Percentiles rank a stretch among this genome's conserved stretches.
Evolutionary conservation across 495 filamentous ascomycete genomes (phyloP).

Genomic region (Trichoderma virens): DNA sequence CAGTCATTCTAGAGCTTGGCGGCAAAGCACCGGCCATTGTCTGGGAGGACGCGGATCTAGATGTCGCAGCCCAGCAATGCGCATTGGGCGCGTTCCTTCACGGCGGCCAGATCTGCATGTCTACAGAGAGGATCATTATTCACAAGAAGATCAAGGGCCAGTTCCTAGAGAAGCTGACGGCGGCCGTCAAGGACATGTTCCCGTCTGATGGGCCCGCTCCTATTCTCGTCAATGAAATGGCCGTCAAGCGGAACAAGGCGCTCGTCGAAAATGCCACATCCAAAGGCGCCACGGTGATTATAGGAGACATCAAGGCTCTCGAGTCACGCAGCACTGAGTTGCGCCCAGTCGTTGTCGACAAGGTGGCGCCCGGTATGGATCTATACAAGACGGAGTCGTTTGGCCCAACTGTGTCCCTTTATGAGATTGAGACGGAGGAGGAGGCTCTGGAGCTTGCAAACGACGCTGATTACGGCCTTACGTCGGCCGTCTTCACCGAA

Average conservation of each 20-base stretch:
- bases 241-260: constrained; percentile 59
- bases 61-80: constrained; percentile 45
- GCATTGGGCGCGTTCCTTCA: constrained; percentile 47
- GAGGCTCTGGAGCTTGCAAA: constrained; percentile 76
- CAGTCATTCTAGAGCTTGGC: constrained; percentile 60
- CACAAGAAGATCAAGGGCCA: constrained; percentile 57
- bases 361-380: constrained; percentile 74
- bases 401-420: constrained; percentile 63
- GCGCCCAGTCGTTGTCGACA: constrained; percentile 62
- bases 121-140: constrained; percentile 80
- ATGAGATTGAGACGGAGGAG: constrained; percentile 50
- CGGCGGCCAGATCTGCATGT: constrained; percentile 86
- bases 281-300: constrained; percentile 61
- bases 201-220: constrained; percentile 43
- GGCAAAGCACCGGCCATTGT: constrained; percentile 61
- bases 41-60: constrained; percentile 57
- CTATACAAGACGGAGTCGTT: constrained; percentile 76
- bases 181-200: constrained; percentile 42
- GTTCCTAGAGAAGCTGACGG: constrained; percentile 57
- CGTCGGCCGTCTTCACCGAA: constrained; percentile 80
- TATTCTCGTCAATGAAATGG: constrained; percentile 51
- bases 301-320: constrained; percentile 42
- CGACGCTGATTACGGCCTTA: constrained; percentile 72
- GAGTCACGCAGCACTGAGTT: constrained; percentile 48
- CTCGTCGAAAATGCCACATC: constrained; percentile 58